These are phyloP conservation scores for Earliella scabrosa DNA, from an alignment of 1,284 basidiomycete genomes.

Conservation along the genomic window DNA sequence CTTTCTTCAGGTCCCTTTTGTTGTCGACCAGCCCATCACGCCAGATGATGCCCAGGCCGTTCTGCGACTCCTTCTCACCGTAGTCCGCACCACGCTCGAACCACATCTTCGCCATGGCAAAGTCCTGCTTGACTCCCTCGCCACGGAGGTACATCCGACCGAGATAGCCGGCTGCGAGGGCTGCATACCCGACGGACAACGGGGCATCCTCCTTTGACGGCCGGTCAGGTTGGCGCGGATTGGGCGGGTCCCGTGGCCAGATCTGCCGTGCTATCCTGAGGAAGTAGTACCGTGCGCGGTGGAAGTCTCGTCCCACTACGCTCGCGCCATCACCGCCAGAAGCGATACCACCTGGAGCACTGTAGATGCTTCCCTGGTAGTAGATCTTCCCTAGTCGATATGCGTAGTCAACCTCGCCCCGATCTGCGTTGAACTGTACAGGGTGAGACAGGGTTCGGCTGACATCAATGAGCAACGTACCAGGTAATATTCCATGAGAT, in stretches of 20 bases:
- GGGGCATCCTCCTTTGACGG: slow-evolving; percentile 56
- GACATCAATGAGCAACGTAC: slow-evolving; percentile 41
- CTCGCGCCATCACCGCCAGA: slow-evolving; percentile 92
- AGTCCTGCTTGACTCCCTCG: slow-evolving; percentile 87
- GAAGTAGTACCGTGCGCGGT: slow-evolving; percentile 82
- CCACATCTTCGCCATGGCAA: slow-evolving; percentile 87
- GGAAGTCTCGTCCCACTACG: slow-evolving; percentile 76
- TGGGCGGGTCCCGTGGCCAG: slow-evolving; percentile 79
- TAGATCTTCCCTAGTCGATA: slow-evolving; percentile 91
- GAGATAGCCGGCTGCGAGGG: slow-evolving; percentile 82
- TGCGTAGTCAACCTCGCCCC: slow-evolving; percentile 84
- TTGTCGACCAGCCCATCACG: slow-evolving; percentile 83
- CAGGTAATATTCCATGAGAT: slow-evolving; percentile 90
- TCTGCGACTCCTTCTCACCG: slow-evolving; percentile 87
- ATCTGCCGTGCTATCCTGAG: slow-evolving; percentile 76
- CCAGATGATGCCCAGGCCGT: slow-evolving; percentile 91
- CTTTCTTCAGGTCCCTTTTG: slow-evolving; percentile 71
- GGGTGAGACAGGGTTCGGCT: not conserved
- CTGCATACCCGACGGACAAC: slow-evolving; percentile 66
- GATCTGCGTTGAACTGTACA: slow-evolving; percentile 86
- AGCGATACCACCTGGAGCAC: slow-evolving; percentile 70
- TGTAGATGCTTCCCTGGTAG: slow-evolving; percentile 91
- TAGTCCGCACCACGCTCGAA: slow-evolving; percentile 86
- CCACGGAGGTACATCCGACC: slow-evolving; percentile 95
- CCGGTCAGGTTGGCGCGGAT: slow-evolving; percentile 48